Evolutionary conservation across 495 filamentous ascomycete species (phyloP).

Genomic region (Parathielavia hyrcaniae): DNA sequence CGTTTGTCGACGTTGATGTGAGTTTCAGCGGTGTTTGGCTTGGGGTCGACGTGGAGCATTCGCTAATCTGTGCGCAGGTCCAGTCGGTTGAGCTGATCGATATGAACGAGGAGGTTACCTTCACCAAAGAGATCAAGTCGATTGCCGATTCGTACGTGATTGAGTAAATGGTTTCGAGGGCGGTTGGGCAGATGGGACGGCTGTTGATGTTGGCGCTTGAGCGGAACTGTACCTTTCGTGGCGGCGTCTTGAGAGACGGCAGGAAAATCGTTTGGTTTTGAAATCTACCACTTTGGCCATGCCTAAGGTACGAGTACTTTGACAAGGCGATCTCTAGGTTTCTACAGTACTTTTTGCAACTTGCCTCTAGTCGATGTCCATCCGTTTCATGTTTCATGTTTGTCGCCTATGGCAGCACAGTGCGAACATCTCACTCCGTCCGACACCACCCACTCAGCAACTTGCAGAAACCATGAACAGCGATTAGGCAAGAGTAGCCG

Average conservation of each 20-base stretch:
- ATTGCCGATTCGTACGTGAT: conserved; percentile 76
- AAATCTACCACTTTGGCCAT: no score
- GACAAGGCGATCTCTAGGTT: not conserved
- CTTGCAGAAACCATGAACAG: not conserved
- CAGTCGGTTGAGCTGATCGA: conserved; percentile 65
- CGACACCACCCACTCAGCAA: not conserved
- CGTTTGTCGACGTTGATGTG: conserved; percentile 88
- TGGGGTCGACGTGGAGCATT: conserved; percentile 16
- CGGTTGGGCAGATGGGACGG: not conserved
- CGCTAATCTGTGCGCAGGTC: conserved; percentile 48
- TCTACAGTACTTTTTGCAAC: no score
- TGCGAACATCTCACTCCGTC: not conserved
- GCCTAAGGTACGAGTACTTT: not conserved
- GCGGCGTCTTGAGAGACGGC: conserved; percentile 9
- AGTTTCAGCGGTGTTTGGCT: conserved; percentile 30
- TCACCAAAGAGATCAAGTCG: conserved; percentile 83
- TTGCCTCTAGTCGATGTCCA: no score
- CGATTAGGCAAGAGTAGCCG: not conserved
- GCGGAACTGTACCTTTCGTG: conserved; percentile 13
- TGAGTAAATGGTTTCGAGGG: conserved; percentile 46
- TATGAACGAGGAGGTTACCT: conserved; percentile 73
- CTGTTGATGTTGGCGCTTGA: conserved; percentile 2
- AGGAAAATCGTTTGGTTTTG: conserved; percentile 5
- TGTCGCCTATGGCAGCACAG: not conserved
- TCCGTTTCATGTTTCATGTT: no score